These are phyloP conservation scores for Neophaeococcomyces mojaviensis DNA, from an alignment of 2,329 filamentous ascomycete species.

Conservation along the genomic window DNA sequence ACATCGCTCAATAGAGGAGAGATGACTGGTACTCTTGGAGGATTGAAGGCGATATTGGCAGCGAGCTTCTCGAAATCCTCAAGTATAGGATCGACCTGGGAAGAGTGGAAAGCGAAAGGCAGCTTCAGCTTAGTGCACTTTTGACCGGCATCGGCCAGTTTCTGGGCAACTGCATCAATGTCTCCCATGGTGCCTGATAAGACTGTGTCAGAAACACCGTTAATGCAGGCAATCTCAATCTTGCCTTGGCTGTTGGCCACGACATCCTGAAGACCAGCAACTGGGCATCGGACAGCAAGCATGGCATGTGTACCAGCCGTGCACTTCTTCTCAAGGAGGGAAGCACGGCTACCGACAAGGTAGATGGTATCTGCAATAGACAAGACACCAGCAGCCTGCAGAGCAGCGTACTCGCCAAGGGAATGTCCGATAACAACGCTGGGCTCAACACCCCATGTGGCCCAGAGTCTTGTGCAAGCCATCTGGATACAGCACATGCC, in stretches of 20 bases:
- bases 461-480: slow-evolving; percentile 31
- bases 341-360: slow-evolving; percentile 34
- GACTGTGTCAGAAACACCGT: slow-evolving; percentile 37
- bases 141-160: slow-evolving; percentile 29
- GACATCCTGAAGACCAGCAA: slow-evolving; percentile 27
- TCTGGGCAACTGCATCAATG: slow-evolving; percentile 32
- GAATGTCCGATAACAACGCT: slow-evolving; percentile 37
- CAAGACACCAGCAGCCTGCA: slow-evolving; percentile 33
- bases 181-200: slow-evolving; percentile 32
- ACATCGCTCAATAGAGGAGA: slow-evolving; percentile 40
- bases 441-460: slow-evolving; percentile 31
- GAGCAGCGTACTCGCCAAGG: slow-evolving; percentile 36
- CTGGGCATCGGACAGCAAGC: slow-evolving; percentile 36
- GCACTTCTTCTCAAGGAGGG: slow-evolving; percentile 34
- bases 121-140: slow-evolving; percentile 37
- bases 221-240: slow-evolving; percentile 34
- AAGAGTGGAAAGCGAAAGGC: slow-evolving; percentile 41
- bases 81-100: slow-evolving; percentile 41
- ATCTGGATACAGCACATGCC: slow-evolving; percentile 35
- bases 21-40: slow-evolving; percentile 37
- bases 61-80: slow-evolving; percentile 33
- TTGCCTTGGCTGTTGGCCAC: slow-evolving; percentile 23
- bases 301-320: slow-evolving; percentile 37
- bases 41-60: slow-evolving; percentile 32
- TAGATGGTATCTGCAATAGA: slow-evolving; percentile 33